These are phyloP conservation scores for Ophiostoma montium DNA, from an alignment of 2,329 filamentous ascomycete genomes.

Conservation along the genomic window DNA sequence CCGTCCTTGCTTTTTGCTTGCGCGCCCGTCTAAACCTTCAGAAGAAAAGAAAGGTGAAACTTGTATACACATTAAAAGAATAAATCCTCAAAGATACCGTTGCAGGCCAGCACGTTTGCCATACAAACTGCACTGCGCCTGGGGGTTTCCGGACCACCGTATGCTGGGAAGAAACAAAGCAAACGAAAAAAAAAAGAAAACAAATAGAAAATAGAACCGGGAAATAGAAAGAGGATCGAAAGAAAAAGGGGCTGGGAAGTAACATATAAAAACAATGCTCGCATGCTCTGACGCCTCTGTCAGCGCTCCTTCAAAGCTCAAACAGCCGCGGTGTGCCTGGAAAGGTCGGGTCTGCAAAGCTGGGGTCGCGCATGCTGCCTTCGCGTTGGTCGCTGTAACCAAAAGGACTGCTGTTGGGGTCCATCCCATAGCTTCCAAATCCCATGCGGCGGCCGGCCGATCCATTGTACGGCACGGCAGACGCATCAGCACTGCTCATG, in stretches of 20 bases:
- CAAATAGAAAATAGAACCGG: background rate
- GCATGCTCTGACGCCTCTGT: background rate
- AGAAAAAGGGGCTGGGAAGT: background rate
- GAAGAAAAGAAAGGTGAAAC: background rate
- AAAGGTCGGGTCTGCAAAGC: slow-evolving; percentile 4
- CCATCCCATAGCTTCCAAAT: slow-evolving; percentile 9
- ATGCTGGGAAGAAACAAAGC: background rate
- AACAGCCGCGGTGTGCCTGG: slow-evolving; percentile 5
- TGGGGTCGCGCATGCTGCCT: slow-evolving; percentile 2
- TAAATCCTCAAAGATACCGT: background rate
- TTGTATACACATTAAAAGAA: background rate
- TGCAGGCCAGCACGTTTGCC: background rate
- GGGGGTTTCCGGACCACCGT: background rate
- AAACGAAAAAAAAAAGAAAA: background rate
- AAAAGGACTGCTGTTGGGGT: slow-evolving; percentile 8
- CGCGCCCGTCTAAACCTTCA: background rate
- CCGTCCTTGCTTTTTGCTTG: too few species aligned
- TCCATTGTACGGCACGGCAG: slow-evolving; percentile 16
- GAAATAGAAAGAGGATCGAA: background rate
- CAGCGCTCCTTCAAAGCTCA: slow-evolving; percentile 6
- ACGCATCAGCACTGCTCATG: slow-evolving; percentile 13
- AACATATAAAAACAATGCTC: background rate
- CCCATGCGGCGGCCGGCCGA: slow-evolving; percentile 16
- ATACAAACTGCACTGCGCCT: background rate
- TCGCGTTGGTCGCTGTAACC: slow-evolving; percentile 9